Conservation (phyloP, 495 filamentous ascomycete genomes). For the Penicillium cosmopolitanum region DNA sequence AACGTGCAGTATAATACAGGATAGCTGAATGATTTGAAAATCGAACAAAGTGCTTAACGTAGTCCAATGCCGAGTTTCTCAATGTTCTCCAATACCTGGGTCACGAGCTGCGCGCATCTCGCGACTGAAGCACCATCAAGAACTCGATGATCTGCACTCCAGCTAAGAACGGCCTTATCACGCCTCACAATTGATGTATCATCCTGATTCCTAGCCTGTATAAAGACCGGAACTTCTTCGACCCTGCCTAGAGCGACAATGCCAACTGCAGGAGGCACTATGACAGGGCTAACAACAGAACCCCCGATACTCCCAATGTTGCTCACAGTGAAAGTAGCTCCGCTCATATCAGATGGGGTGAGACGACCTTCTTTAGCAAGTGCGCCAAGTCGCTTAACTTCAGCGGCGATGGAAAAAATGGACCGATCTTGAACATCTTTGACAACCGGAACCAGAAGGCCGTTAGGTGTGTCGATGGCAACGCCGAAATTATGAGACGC, state of each 20-base stretch:
- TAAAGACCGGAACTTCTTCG: not conserved
- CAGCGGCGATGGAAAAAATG: slow-evolving; percentile 2
- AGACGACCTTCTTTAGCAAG: not conserved
- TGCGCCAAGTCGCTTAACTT: not conserved
- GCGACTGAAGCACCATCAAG: slow-evolving; percentile 6
- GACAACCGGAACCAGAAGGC: slow-evolving; percentile 5
- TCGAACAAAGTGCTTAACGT: not conserved
- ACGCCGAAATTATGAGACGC: slow-evolving; percentile 8
- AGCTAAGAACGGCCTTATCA: not conserved
- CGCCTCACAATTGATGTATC: not conserved
- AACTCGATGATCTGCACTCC: slow-evolving; percentile 10
- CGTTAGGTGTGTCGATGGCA: slow-evolving; percentile 2
- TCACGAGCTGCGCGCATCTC: not conserved
- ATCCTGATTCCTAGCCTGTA: not conserved
- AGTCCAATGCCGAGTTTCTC: not conserved
- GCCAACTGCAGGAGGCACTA: not conserved
- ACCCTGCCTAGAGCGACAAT: slow-evolving; percentile 1
- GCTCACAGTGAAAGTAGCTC: slow-evolving; percentile 6
- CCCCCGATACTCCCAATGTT: slow-evolving; percentile 10
- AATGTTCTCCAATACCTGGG: not conserved
- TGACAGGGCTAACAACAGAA: slow-evolving; percentile 1
- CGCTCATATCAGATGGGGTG: not conserved
- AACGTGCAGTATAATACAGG: no score
- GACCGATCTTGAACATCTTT: slow-evolving; percentile 6
- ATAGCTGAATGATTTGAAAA: not conserved